Conservation (phyloP, 1,284 basidiomycete species). For the Mycosarcoma mackinlayi region DNA sequence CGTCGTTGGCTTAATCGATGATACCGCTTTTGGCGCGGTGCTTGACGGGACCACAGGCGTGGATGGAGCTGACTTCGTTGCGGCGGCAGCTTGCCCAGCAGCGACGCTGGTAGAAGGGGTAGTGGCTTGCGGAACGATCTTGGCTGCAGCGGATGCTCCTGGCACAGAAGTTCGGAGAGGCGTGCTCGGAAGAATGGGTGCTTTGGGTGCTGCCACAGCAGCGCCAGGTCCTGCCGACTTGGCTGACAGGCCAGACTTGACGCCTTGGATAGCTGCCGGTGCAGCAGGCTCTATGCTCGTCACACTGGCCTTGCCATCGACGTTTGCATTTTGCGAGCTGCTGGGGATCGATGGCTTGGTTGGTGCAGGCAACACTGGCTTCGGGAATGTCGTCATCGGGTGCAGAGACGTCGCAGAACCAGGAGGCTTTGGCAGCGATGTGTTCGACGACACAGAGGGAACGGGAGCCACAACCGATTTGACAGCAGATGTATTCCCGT, state of each 20-base stretch:
- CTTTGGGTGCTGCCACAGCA: constrained; percentile 6
- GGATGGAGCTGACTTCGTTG: constrained; percentile 6
- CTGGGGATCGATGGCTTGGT: constrained; percentile 26
- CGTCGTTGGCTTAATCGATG: constrained; percentile 14
- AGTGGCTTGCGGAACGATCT: constrained; percentile 11
- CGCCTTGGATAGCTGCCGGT: neutral
- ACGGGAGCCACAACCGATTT: constrained; percentile 5
- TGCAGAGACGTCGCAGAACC: constrained; percentile 21
- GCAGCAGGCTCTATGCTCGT: neutral
- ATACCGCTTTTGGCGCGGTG: constrained; percentile 9
- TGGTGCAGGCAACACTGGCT: constrained; percentile 39
- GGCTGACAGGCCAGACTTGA: neutral
- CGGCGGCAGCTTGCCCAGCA: constrained; percentile 4
- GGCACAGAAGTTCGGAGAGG: constrained; percentile 25
- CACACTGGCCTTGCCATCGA: constrained; percentile 1
- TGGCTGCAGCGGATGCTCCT: neutral
- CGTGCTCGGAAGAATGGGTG: constrained; percentile 26
- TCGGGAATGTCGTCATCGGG: constrained; percentile 30
- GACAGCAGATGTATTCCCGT: constrained; percentile 12
- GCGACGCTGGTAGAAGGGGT: too few relatives aligned
- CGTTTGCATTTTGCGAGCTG: constrained; percentile 12
- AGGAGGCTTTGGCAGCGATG: constrained; percentile 29
- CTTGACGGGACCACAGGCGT: constrained; percentile 1
- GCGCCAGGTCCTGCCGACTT: neutral
- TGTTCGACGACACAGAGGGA: constrained; percentile 7